Evolutionary conservation across 495 filamentous ascomycete species (phyloP).

Genomic region (Penicillium parvum): DNA sequence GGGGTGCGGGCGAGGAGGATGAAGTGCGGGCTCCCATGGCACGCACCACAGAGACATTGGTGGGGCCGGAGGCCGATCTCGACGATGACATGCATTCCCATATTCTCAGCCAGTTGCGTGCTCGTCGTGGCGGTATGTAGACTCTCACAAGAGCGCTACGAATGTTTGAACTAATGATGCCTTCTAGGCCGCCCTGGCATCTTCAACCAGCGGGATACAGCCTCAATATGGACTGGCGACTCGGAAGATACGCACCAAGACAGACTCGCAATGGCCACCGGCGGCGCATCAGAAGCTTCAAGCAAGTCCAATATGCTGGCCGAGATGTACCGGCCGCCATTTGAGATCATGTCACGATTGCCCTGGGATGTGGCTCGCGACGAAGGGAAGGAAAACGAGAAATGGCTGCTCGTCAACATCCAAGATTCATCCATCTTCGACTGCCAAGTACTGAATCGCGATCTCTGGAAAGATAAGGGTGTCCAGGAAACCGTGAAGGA

Average conservation of each 20-base stretch:
- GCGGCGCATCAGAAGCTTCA: slow-evolving; percentile 68
- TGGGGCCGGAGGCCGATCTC: slow-evolving; percentile 61
- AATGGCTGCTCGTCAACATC: slow-evolving; percentile 93
- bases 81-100: slow-evolving; percentile 59
- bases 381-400: slow-evolving; percentile 76
- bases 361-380: slow-evolving; percentile 78
- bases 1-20: slow-evolving; percentile 48
- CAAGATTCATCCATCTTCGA: slow-evolving; percentile 89
- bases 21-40: slow-evolving; percentile 86
- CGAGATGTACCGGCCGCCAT: slow-evolving; percentile 87
- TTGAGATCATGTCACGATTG: slow-evolving; percentile 72
- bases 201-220: slow-evolving; percentile 72
- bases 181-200: slow-evolving; percentile 61
- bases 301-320: slow-evolving; percentile 70
- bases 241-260: slow-evolving; percentile 44
- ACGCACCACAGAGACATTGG: slow-evolving; percentile 84
- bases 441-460: slow-evolving; percentile 88
- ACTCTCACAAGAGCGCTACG: background rate
- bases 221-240: slow-evolving; percentile 71
- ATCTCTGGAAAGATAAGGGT: slow-evolving; percentile 84
- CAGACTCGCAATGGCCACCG: slow-evolving; percentile 58
- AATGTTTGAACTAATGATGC: slow-evolving; percentile 7
- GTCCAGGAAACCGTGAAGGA: slow-evolving; percentile 78
- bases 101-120: slow-evolving; percentile 61
- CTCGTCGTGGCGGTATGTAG: slow-evolving; percentile 47